phyloP scores from a whole-genome alignment of 1,139 yeast species.

The Candida gigantensis region DNA sequence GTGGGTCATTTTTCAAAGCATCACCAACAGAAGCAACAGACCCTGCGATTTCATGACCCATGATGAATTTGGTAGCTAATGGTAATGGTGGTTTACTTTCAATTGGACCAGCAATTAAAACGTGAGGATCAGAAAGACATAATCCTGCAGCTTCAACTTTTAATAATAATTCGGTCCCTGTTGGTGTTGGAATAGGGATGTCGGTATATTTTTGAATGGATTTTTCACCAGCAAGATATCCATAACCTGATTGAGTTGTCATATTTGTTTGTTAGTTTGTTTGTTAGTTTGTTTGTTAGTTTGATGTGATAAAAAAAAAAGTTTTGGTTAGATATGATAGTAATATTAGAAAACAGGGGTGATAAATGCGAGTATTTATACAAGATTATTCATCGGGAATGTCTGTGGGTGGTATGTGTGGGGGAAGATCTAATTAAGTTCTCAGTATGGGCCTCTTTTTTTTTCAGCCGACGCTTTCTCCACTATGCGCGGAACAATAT shows the following conservation, averaged over 20 bases:
- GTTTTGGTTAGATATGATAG: too few relatives aligned
- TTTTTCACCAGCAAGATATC: slow-evolving; percentile 24
- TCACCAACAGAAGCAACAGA: slow-evolving; percentile 43
- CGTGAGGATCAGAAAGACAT: slow-evolving; percentile 53
- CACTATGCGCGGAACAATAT: too few relatives aligned
- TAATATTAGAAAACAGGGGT: background rate
- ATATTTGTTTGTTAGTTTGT: background rate
- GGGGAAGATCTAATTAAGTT: too few relatives aligned
- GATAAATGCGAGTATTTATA: background rate
- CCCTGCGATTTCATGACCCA: slow-evolving; percentile 65
- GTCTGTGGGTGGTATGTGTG: too few relatives aligned
- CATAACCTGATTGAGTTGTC: slow-evolving; percentile 23
- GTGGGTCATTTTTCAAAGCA: slow-evolving; percentile 24
- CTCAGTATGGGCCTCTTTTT: too few relatives aligned
- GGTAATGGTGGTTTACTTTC: slow-evolving; percentile 18
- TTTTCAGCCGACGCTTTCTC: too few relatives aligned
- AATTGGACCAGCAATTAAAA: slow-evolving; percentile 30
- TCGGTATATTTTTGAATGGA: slow-evolving; percentile 25
- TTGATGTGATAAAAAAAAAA: background rate
- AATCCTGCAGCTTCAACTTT: slow-evolving; percentile 53
- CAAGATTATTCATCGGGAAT: background rate
- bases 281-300: background rate
- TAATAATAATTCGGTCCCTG: slow-evolving; percentile 37
- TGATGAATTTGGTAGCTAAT: slow-evolving; percentile 35
- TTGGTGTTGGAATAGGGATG: slow-evolving; percentile 36